Base-by-base conservation (phyloP, 2,329 filamentous ascomycete genomes). In the Celoporthe dispersa region DNA sequence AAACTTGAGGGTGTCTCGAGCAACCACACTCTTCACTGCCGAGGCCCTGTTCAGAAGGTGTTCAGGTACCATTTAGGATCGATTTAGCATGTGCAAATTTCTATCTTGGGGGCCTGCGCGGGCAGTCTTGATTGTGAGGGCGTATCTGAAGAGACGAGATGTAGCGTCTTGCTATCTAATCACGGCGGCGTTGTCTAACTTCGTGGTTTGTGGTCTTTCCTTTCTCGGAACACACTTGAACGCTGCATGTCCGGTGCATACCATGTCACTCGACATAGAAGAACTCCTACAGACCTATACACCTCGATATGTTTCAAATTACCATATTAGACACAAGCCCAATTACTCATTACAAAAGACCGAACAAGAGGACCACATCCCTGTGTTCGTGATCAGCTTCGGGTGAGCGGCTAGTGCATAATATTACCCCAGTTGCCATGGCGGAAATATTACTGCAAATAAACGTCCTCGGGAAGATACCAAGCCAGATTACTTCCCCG, bases 1-100 rank as follows among this genome's bases (percentile, higher is more conserved):
- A 5, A 16, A 22, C 6, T 25, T 19, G 44, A 57, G 35, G 64
- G 64, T 66, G 64, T 59, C 35, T 35, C 35, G 1, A 66, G 64
- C 8, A 57, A 39, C 37, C 64, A 66, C 12, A n/a, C 35, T n/a
- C 12, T 31, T 33, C 16, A 31, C 16, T 59, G n/a, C 64, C 64
- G 64, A 66, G 64, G 64, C 37, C n/a, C 31, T 39, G 14, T 39
- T 59, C n/a, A 39, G 48, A 48, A 39, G 33, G 33, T 59, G 22
- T 33, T n/a, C 25, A 64, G 19, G 41, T 28, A 31, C n/a, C 5
- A 4, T 16, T n/a, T 25, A n/a, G 44, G 16, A 25, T 28, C 12
- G 4, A 25, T 25, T 25, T 44, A 16, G 60, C 60, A 63, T 63
- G 60, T 63, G 60, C 60, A 14, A 19, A 25, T 25, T 25, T 9